Conservation (phyloP, 176 grass and related monocot species). For the Carex cristatella region DNA sequence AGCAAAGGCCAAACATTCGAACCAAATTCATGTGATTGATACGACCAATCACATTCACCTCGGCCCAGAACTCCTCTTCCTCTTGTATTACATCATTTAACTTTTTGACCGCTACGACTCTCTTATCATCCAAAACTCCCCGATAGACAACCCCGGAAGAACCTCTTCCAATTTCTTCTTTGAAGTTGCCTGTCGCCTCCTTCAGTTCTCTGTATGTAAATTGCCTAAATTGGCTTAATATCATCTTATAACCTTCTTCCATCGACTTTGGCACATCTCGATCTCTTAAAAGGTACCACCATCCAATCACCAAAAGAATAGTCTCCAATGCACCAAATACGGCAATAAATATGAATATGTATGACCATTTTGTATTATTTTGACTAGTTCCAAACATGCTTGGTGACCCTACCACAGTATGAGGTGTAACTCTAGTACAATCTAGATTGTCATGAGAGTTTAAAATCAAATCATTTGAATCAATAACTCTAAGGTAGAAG, state of each 20-base stretch:
- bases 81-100: slow-evolving; percentile 36
- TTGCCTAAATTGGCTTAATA: slow-evolving; percentile 51
- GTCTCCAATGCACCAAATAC: slow-evolving; percentile 39
- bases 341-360: slow-evolving; percentile 44
- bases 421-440: slow-evolving; percentile 14
- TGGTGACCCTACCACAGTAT: slow-evolving; percentile 27
- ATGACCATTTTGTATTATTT: slow-evolving; percentile 32
- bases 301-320: slow-evolving; percentile 44
- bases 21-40: slow-evolving; percentile 72
- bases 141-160: slow-evolving; percentile 54
- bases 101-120: slow-evolving; percentile 58
- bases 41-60: slow-evolving; percentile 48
- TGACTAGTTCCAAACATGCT: slow-evolving; percentile 30
- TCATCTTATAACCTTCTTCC: slow-evolving; percentile 53
- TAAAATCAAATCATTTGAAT: slow-evolving; percentile 23
- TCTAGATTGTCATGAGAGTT: slow-evolving; percentile 17
- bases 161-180: slow-evolving; percentile 74
- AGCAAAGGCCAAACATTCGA: slow-evolving; percentile 55
- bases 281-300: slow-evolving; percentile 56
- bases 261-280: slow-evolving; percentile 36
- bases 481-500: slow-evolving; percentile 50
- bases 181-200: slow-evolving; percentile 56
- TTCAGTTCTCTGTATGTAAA: slow-evolving; percentile 51
- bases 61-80: slow-evolving; percentile 51
- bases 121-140: slow-evolving; percentile 51